Evolutionary conservation across 1,139 yeast species (phyloP).

Genomic region (Geotrichum macrosporum): DNA sequence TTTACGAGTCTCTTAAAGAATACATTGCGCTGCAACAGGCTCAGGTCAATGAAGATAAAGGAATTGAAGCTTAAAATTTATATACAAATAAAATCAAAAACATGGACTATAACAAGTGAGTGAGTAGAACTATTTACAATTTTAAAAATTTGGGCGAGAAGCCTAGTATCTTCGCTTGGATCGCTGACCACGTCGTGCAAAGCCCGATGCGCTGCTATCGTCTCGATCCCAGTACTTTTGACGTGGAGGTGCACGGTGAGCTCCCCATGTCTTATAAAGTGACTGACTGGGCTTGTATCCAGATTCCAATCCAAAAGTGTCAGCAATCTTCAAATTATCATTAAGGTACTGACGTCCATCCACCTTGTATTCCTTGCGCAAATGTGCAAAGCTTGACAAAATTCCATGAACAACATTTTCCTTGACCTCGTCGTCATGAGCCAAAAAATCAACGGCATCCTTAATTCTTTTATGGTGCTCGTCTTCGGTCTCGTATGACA

Average conservation of each 20-base stretch:
- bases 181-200: constrained; percentile 18
- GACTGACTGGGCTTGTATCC: constrained; percentile 14
- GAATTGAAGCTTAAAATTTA: not conserved
- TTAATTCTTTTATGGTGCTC: constrained; percentile 10
- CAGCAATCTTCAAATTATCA: constrained; percentile 12
- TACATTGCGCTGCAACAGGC: constrained; percentile 14
- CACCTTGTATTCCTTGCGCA: constrained; percentile 21
- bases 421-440: constrained; percentile 17
- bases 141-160: not conserved
- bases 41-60: not conserved
- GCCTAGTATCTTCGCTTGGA: constrained; percentile 7
- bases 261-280: constrained; percentile 14
- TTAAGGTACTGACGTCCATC: constrained; percentile 19
- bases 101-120: constrained; percentile 9
- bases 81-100: constrained; percentile 1
- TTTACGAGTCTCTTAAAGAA: constrained; percentile 23
- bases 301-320: constrained; percentile 8
- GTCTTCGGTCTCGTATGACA: constrained; percentile 12
- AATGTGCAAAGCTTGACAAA: constrained; percentile 16
- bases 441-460: constrained; percentile 19
- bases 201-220: constrained; percentile 16
- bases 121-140: constrained; percentile 6
- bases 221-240: constrained; percentile 18
- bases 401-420: constrained; percentile 17
- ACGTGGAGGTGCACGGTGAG: constrained; percentile 17